Evolutionary conservation across 768 basidiomycete species (phyloP), one percentile per base, ranked within the genome.

Genomic region (Mycena crocata): DNA sequence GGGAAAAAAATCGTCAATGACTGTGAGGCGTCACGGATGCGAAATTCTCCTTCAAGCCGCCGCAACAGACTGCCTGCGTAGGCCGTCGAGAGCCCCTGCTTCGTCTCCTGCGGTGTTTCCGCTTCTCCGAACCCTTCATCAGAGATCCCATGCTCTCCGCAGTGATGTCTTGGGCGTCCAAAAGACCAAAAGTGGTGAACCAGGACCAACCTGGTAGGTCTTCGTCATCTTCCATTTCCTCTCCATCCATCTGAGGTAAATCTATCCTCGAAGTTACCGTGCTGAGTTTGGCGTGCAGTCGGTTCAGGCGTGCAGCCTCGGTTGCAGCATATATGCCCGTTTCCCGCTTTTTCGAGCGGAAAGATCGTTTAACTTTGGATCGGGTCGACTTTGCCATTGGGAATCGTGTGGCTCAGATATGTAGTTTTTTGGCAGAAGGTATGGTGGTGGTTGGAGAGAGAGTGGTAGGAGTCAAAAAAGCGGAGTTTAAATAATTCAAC

Each of bases 351-450:
- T 91, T 90, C 17, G 89, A 83, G 70, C 93, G 91, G 78, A 87
- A 93, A 17, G 86, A 80, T 32, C 94, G 91, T 75, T 95, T 95
- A 51, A 86, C 84, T 80, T 95, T 95, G 9, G 93, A 93, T 74
- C 94, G 84, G 42, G 87, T 85, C 46, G 93, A 94, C 83, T 95
- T 95, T 45, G 91, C 93, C 93, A 95, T 94, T 32, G 44, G 28
- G 56, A 26, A 30, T 35, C 23, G 5, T 28, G 28, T 46, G 26
- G 15, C 24, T 35, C 50, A 14, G 34, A 28, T 48, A 31, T 51
- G 57, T 57, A 15, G 15, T 26, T n/a, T n/a, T 45, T 52, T 26
- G 56, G 19, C 7, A 23, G 49, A 31, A 12, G 44, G 8, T 17
- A 48, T 59, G 62, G 62, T 72, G 72, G 68, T 74, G 62, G 66